Evolutionary conservation across 768 basidiomycete genomes (phyloP), one percentile per base, ranked within the genome.

Genomic region (Flagelloscypha sp.): DNA sequence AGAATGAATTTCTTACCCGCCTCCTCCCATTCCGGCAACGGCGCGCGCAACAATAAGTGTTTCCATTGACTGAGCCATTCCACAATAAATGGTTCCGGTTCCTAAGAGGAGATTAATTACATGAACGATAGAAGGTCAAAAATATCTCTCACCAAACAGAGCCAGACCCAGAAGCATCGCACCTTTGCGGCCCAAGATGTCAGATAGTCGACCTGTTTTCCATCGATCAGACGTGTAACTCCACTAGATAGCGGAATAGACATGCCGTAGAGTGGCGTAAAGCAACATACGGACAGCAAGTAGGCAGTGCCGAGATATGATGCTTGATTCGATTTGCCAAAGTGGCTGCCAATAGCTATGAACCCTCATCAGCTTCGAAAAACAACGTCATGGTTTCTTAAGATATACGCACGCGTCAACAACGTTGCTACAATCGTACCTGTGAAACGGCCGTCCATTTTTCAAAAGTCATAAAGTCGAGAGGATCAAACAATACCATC

Each of bases 261-360:
- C 70, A 47, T 42, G 79, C 86, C 86, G 66, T 88, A 88, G 44
- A 89, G 59, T 40, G 88, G 90, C 15, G 89, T 89, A 56, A 92
- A 90, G 60, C 85, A 90, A 50, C 88, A 90, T 25, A 90, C 76
- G 35, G 84, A 87, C 29, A 92, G 66, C 44, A 93, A 63, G 62
- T 92, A 92, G 9, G 86, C 73, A 9, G 88, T 89, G 21, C 86
- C 92, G 40, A 95, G 79, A 57, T 93, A 92, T 1, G 84, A 84
- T 10, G 86, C 72, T 44, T 84, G 76, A 49, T 81, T 76, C 23
- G 79, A 80, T 54, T 80, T 81, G 49, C 77, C 67, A 59, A 88
- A 92, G 51, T 84, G 72, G 50, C 83, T 87, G 35, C 87, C 88
- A 45, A 92, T 89, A 38, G 86, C n/a, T n/a, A n/a, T n/a, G n/a